phyloP scores from a whole-genome alignment of 2,329 filamentous ascomycete genomes.

The Colletotrichum nymphaeae region DNA sequence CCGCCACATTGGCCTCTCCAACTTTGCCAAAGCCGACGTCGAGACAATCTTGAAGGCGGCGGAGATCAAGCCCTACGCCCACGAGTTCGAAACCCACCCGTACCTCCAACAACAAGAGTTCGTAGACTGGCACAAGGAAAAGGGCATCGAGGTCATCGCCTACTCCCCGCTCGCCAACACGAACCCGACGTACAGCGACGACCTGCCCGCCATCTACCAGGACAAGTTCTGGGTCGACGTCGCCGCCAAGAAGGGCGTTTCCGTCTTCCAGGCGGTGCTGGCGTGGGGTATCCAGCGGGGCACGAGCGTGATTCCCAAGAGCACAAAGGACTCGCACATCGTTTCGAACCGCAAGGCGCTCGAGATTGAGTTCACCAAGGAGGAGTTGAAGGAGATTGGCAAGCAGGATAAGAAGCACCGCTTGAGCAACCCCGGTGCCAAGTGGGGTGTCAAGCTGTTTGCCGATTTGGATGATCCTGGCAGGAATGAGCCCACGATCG shows the following conservation, averaged over 20 bases:
- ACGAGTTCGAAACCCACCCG: conserved; percentile 63
- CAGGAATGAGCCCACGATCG: conserved; percentile 30
- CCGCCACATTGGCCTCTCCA: conserved; percentile 70
- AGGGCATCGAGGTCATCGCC: conserved; percentile 47
- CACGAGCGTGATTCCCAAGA: conserved; percentile 50
- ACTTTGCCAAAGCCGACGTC: conserved; percentile 55
- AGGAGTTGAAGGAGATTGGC: conserved; percentile 49
- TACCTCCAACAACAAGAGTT: conserved; percentile 58
- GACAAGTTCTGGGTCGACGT: conserved; percentile 39
- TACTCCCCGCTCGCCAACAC: conserved; percentile 49
- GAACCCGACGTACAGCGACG: conserved; percentile 45
- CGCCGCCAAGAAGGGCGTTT: conserved; percentile 43
- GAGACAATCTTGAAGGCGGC: conserved; percentile 34
- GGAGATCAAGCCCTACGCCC: conserved; percentile 38
- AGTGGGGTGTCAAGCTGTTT: conserved; percentile 53
- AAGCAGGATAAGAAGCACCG: conserved; percentile 43
- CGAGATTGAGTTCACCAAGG: conserved; percentile 46
- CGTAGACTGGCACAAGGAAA: conserved; percentile 44
- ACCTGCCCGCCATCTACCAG: conserved; percentile 40
- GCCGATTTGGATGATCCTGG: conserved; percentile 51
- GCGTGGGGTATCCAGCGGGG: conserved; percentile 48
- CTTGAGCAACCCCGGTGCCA: conserved; percentile 50
- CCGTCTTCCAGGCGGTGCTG: conserved; percentile 46
- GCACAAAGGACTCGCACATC: conserved; percentile 48
- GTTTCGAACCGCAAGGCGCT: conserved; percentile 60